Base-by-base conservation (phyloP, 345 rosid species). In the Arabidopsis thaliana region DNA sequence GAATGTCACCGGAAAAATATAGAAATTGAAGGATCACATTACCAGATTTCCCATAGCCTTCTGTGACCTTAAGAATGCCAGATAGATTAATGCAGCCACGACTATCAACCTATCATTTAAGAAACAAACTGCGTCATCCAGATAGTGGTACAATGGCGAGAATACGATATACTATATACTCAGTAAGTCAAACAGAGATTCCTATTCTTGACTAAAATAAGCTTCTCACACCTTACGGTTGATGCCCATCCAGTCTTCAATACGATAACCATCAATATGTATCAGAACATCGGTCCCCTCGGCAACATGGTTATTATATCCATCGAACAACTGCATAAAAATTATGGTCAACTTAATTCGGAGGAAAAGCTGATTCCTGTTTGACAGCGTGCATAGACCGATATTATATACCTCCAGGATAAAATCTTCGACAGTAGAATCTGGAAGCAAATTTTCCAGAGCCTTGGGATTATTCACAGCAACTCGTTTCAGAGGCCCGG, bases 41-140 rank as follows among this genome's bases (percentile, higher is more conserved):
- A 89, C 96, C 91, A 40, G 45, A 71, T 78, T 80, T 71, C 72
- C 87, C 89, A 82, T 79, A 85, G 67, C 87, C 82, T 60, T 82
- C 78, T 16, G 78, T 85, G 37, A 90, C 93, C 82, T 81, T 83
- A 82, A 90, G 70, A 38, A 83, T 57, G 53, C 91, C 89, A 71
- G 86, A 55, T 32, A 88, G 87, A 69, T 85, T 84, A 53, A 88
- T 56, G 78, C 79, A 86, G 51, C 96, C 93, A 59, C 38, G 11
- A 69, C 58, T 38, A 68, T 86, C 81, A 67, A 82, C 96, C 96
- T 90, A 66, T 14, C 36, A 58, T 40, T 32, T 23, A 45, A 56
- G 48, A 45, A 66, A 36, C 42, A 45, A 66, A 36, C 42, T 65
- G 33, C 2, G 20, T n/a, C 64, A 64, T 32, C 77, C 34, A 65